phyloP scores from a whole-genome alignment of 179 eudicot genomes.

The Nepenthes alata region DNA sequence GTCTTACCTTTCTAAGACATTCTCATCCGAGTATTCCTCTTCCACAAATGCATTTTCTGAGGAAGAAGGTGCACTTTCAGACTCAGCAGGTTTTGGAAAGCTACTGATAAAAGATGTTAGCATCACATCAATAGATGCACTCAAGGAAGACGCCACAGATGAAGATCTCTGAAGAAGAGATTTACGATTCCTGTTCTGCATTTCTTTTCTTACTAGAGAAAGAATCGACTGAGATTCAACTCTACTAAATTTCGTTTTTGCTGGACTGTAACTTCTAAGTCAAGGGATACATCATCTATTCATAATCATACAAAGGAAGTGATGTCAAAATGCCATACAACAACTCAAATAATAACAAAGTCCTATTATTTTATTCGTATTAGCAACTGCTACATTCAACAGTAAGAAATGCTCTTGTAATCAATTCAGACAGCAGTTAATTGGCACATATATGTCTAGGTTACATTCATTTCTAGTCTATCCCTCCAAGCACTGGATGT shows the following conservation, averaged over 20 bases:
- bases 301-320: not conserved
- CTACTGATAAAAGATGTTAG: constrained; percentile 41
- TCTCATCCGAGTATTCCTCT: constrained; percentile 20
- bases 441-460: no score
- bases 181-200: constrained; percentile 18
- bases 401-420: not conserved
- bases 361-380: not conserved
- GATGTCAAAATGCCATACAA: not conserved
- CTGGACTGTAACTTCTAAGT: constrained; percentile 17
- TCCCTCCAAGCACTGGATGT: no score
- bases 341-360: not conserved
- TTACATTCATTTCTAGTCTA: no score
- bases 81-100: constrained; percentile 16
- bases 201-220: constrained; percentile 16
- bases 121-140: constrained; percentile 29
- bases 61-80: constrained; percentile 19
- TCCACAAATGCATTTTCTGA: constrained; percentile 16
- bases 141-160: constrained; percentile 14
- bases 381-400: not conserved
- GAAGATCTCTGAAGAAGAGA: constrained; percentile 18
- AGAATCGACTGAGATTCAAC: constrained; percentile 20
- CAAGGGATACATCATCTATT: constrained; percentile 12
- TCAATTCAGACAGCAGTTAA: not conserved
- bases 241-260: constrained; percentile 8
- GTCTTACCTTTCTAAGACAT: constrained; percentile 24